Conservation (phyloP, 495 filamentous ascomycete genomes). For the Cercophora scortea region DNA sequence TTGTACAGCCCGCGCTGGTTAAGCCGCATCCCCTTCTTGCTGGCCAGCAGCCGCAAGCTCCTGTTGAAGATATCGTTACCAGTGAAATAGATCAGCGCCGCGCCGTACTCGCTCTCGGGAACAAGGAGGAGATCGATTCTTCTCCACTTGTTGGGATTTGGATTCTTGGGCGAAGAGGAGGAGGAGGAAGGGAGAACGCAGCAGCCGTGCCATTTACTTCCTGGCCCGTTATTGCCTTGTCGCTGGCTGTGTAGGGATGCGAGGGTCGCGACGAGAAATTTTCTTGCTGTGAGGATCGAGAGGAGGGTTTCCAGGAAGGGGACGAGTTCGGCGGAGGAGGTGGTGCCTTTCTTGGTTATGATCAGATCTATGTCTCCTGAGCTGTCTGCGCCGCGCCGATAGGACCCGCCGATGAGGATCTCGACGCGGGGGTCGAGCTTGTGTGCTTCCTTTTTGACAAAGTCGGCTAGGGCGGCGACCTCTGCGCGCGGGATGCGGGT, state of each 20-base stretch:
- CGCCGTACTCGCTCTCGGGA: slow-evolving; percentile 71
- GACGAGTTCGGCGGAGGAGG: slow-evolving; percentile 49
- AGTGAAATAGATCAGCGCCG: slow-evolving; percentile 90
- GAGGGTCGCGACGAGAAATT: slow-evolving; percentile 50
- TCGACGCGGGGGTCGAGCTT: slow-evolving; percentile 52
- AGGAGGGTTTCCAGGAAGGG: slow-evolving; percentile 63
- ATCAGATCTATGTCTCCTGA: slow-evolving; percentile 84
- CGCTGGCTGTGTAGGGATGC: slow-evolving; percentile 26
- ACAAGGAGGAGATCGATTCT: slow-evolving; percentile 86
- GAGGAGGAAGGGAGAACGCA: slow-evolving; percentile 49
- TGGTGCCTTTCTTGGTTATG: slow-evolving; percentile 62
- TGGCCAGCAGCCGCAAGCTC: slow-evolving; percentile 73
- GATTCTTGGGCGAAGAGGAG: not conserved
- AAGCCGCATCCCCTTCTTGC: slow-evolving; percentile 75
- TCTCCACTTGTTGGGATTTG: slow-evolving; percentile 50
- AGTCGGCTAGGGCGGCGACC: slow-evolving; percentile 59
- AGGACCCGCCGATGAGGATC: slow-evolving; percentile 74
- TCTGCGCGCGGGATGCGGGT: slow-evolving; percentile 75
- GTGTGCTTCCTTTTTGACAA: slow-evolving; percentile 56
- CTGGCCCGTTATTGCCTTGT: slow-evolving; percentile 21
- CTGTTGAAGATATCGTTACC: slow-evolving; percentile 97
- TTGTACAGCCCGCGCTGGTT: slow-evolving; percentile 80
- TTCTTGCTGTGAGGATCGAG: slow-evolving; percentile 46
- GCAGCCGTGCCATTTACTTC: slow-evolving; percentile 84
- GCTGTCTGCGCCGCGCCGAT: slow-evolving; percentile 66